Evolutionary conservation across 2,329 filamentous ascomycete species (phyloP).

Genomic region (Hortaea sp.): DNA sequence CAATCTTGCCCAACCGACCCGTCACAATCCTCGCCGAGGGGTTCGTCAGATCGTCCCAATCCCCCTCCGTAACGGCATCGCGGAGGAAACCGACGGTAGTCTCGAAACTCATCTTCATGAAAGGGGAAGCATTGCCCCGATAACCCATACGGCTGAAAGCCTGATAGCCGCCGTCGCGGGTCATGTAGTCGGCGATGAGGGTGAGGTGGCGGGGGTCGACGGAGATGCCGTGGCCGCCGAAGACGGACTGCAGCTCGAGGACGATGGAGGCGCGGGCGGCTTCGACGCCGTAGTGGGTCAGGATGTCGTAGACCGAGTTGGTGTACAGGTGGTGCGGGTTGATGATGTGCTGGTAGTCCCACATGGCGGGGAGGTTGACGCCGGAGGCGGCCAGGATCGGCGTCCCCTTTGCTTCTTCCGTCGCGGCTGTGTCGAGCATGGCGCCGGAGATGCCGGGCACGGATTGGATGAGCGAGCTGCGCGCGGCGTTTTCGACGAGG

Average conservation of each 20-base stretch:
- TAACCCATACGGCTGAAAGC: conserved; percentile 90
- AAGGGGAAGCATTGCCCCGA: conserved; percentile 72
- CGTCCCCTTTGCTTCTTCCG: conserved; percentile 30
- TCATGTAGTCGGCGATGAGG: conserved; percentile 96
- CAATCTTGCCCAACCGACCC: conserved; percentile 69
- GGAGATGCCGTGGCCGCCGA: conserved; percentile 79
- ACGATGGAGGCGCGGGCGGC: conserved; percentile 82
- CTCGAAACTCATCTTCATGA: conserved; percentile 99
- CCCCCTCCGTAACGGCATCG: conserved; percentile 81
- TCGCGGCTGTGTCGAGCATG: conserved; percentile 54
- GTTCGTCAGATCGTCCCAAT: conserved; percentile 77
- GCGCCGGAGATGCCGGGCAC: conserved; percentile 68
- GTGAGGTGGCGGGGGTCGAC: conserved; percentile 90
- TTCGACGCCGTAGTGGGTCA: conserved; percentile 83
- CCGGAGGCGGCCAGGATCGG: conserved; percentile 63
- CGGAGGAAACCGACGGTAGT: conserved; percentile 89
- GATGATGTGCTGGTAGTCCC: conserved; percentile 74
- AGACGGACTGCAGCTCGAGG: conserved; percentile 73
- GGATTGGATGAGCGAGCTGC: conserved; percentile 74
- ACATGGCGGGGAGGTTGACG: conserved; percentile 84
- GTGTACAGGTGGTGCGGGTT: conserved; percentile 79
- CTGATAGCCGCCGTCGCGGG: conserved; percentile 77
- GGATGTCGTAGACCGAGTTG: conserved; percentile 83
- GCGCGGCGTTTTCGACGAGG: conserved; percentile 72
- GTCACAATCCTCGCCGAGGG: conserved; percentile 84